Conservation (phyloP, 2,329 filamentous ascomycete genomes). For the Fusarium denticulatum region DNA sequence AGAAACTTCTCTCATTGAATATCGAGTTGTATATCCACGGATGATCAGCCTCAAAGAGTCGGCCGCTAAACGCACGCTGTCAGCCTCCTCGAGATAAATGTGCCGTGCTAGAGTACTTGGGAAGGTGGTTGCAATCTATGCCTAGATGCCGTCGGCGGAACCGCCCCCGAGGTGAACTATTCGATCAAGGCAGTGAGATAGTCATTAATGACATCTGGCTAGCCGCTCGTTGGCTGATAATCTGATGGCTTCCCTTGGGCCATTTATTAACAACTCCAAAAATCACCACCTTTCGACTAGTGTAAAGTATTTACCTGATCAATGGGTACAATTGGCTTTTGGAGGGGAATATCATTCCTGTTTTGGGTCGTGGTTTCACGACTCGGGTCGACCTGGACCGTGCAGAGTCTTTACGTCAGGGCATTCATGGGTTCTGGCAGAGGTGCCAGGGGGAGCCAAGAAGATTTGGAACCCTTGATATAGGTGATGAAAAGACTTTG, state of each 20-base stretch:
- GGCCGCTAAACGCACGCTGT: conserved; percentile 1
- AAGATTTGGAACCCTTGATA: background rate
- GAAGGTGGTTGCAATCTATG: background rate
- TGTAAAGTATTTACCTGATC: background rate
- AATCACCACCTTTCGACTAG: conserved; percentile 31
- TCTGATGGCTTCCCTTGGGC: background rate
- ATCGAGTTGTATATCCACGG: background rate
- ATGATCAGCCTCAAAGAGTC: conserved; percentile 1
- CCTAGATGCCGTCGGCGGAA: conserved; percentile 3
- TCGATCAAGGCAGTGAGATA: background rate
- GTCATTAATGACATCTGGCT: conserved; percentile 21
- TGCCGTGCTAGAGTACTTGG: too few relatives aligned
- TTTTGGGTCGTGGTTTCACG: conserved; percentile 13
- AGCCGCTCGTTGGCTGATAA: conserved; percentile 11
- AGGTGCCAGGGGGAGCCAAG: background rate
- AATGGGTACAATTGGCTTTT: conserved; percentile 8
- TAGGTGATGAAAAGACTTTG: background rate
- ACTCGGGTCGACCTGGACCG: conserved; percentile 13
- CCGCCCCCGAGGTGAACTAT: background rate
- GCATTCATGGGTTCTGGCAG: background rate
- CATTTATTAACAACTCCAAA: conserved; percentile 7
- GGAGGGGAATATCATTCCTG: conserved; percentile 1
- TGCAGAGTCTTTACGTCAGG: conserved; percentile 32
- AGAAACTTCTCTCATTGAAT: background rate
- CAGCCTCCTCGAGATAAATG: conserved; percentile 1